phyloP scores from a whole-genome alignment of 1,284 basidiomycete genomes.

The Rhizoctonia solani region DNA sequence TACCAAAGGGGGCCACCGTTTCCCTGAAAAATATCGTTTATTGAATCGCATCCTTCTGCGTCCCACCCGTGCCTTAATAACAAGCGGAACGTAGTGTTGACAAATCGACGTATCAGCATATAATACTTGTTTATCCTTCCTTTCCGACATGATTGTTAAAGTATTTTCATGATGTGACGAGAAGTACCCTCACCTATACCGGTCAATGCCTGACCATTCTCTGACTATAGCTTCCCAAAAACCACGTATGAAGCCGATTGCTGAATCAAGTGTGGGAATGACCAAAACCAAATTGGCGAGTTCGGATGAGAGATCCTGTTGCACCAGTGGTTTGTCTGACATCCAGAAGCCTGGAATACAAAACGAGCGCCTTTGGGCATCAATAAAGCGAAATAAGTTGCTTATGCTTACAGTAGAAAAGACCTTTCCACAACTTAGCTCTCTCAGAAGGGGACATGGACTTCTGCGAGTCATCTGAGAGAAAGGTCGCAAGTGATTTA shows the following conservation, averaged over 20 bases:
- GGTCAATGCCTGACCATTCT: conserved; percentile 93
- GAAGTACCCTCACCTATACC: conserved; percentile 64
- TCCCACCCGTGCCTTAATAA: conserved; percentile 77
- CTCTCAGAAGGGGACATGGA: conserved; percentile 73
- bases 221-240: conserved; percentile 90
- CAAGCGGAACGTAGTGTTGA: conserved; percentile 83
- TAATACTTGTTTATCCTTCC: conserved; percentile 94
- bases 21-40: conserved; percentile 67
- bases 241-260: conserved; percentile 78
- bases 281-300: conserved; percentile 79
- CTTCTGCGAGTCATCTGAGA: conserved; percentile 64
- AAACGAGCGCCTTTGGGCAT: not conserved
- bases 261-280: conserved; percentile 62
- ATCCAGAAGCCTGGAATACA: conserved; percentile 89
- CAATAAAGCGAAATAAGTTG: not conserved
- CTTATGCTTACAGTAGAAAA: conserved; percentile 90
- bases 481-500: conserved; percentile 72
- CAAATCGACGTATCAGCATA: conserved; percentile 87
- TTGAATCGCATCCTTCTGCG: conserved; percentile 55
- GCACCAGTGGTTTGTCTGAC: conserved; percentile 97
- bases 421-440: conserved; percentile 94
- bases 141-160: conserved; percentile 20
- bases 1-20: conserved; percentile 80
- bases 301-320: conserved; percentile 87
- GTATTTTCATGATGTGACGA: not conserved